phyloP scores from a whole-genome alignment of 768 basidiomycete genomes.

The Termitomyces sp. region DNA sequence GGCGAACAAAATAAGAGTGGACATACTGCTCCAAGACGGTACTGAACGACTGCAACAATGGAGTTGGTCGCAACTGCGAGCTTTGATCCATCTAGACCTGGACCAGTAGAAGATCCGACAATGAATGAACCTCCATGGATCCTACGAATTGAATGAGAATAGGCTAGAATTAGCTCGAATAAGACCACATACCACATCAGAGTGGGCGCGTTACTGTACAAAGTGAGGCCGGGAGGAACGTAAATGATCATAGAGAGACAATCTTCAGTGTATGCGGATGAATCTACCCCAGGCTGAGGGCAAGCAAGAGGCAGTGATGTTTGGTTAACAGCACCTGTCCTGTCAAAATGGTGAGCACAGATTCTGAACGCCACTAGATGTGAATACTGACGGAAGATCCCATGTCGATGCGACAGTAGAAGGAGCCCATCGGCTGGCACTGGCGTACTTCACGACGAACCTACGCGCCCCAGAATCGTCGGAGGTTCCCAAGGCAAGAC shows the following conservation, averaged over 20 bases:
- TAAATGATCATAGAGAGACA: conserved; percentile 81
- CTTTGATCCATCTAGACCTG: conserved; percentile 75
- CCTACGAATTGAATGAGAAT: conserved; percentile 37
- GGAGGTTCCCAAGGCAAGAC: conserved; percentile 50
- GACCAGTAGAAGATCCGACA: conserved; percentile 63
- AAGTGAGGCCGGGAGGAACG: conserved; percentile 44
- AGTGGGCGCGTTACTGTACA: conserved; percentile 40
- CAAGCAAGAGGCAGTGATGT: conserved; percentile 66
- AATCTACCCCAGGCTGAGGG: conserved; percentile 55
- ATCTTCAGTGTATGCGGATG: conserved; percentile 64
- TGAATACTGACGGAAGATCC: conserved; percentile 55
- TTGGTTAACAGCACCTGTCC: conserved; percentile 48
- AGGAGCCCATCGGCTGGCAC: conserved; percentile 56
- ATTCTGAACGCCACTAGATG: conserved; percentile 1
- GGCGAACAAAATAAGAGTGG: neutral
- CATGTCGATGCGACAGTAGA: conserved; percentile 54
- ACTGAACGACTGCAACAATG: conserved; percentile 81
- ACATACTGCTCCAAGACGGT: conserved; percentile 76
- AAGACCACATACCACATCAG: conserved; percentile 53
- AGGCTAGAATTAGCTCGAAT: neutral
- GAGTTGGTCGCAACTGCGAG: conserved; percentile 69
- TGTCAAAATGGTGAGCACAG: conserved; percentile 21
- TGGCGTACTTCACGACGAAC: conserved; percentile 67
- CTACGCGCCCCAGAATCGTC: conserved; percentile 49
- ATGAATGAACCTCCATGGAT: conserved; percentile 85